These are phyloP conservation scores for Botryotinia convoluta DNA, from an alignment of 2,329 filamentous ascomycete species.

Conservation along the genomic window DNA sequence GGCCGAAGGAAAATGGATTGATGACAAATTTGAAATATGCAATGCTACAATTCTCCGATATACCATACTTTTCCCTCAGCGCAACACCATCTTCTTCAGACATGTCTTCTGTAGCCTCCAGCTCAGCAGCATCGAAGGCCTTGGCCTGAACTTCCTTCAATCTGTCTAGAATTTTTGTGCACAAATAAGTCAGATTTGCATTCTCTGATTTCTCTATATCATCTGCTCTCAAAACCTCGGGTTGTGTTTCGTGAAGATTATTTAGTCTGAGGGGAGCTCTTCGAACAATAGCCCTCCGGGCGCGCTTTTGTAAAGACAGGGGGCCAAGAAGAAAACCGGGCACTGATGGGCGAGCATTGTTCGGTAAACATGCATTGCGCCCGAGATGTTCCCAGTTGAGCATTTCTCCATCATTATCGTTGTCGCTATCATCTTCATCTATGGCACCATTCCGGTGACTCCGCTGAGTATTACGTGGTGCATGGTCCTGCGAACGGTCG, in stretches of 20 bases:
- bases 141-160: conserved; percentile 51
- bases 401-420: conserved; percentile 69
- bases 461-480: conserved; percentile 45
- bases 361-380: conserved; percentile 69
- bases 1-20: conserved; percentile 86
- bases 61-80: conserved; percentile 62
- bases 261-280: conserved; percentile 65
- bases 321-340: conserved; percentile 86
- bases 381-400: conserved; percentile 87
- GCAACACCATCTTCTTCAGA: conserved; percentile 45
- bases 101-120: conserved; percentile 46
- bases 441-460: conserved; percentile 39
- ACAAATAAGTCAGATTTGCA: conserved; percentile 75
- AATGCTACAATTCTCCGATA: conserved; percentile 68
- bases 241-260: conserved; percentile 67
- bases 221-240: conserved; percentile 71
- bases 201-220: conserved; percentile 74
- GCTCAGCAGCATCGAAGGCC: conserved; percentile 47
- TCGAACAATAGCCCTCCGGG: conserved; percentile 67
- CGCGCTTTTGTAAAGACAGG: conserved; percentile 82
- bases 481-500: conserved; percentile 51
- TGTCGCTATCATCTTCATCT: conserved; percentile 57
- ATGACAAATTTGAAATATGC: conserved; percentile 83
- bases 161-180: conserved; percentile 67
- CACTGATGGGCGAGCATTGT: conserved; percentile 70